Conservation (phyloP, 208 protist species). For the Kentomonas sorsogonicus region DNA sequence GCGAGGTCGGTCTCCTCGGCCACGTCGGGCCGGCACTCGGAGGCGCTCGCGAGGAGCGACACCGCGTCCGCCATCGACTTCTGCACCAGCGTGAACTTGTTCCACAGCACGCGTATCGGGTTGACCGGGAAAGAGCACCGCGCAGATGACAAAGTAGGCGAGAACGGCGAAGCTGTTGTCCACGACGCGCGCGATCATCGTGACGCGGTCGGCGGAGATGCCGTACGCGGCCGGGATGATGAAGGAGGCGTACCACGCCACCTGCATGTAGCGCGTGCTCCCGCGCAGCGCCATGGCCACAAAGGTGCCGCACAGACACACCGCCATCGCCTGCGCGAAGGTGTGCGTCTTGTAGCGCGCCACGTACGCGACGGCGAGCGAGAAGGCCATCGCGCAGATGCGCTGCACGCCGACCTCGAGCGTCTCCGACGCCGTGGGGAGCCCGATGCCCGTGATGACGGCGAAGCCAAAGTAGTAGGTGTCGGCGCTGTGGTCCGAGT, state of each 20-base stretch:
- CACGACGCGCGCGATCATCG: slow-evolving; percentile 37
- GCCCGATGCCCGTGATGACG: slow-evolving; percentile 50
- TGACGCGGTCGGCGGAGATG: slow-evolving; percentile 21
- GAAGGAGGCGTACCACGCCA: slow-evolving; percentile 39
- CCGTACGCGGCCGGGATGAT: slow-evolving; percentile 35
- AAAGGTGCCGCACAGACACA: slow-evolving; percentile 28
- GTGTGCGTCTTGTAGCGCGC: slow-evolving; percentile 27
- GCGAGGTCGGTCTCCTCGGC: slow-evolving; percentile 14
- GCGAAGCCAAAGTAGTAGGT: slow-evolving; percentile 60
- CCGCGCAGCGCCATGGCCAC: slow-evolving; percentile 25
- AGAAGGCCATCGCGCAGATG: slow-evolving; percentile 39
- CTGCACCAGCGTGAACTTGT: slow-evolving; percentile 24
- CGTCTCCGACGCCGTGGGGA: slow-evolving; percentile 44
- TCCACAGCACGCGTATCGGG: slow-evolving; percentile 50
- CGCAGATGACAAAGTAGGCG: slow-evolving; percentile 48
- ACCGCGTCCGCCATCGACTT: slow-evolving; percentile 37
- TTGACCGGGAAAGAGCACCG: slow-evolving; percentile 58
- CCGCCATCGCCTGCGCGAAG: slow-evolving; percentile 25
- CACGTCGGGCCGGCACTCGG: slow-evolving; percentile 12
- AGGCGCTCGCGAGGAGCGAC: slow-evolving; percentile 26
- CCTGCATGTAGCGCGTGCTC: slow-evolving; percentile 38
- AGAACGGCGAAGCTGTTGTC: slow-evolving; percentile 44
- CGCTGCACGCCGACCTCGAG: slow-evolving; percentile 50
- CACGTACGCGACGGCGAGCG: slow-evolving; percentile 37
- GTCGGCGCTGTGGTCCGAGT: slow-evolving; percentile 21